Base-by-base conservation (phyloP, 2,329 filamentous ascomycete genomes). In the Apiospora hydei region DNA sequence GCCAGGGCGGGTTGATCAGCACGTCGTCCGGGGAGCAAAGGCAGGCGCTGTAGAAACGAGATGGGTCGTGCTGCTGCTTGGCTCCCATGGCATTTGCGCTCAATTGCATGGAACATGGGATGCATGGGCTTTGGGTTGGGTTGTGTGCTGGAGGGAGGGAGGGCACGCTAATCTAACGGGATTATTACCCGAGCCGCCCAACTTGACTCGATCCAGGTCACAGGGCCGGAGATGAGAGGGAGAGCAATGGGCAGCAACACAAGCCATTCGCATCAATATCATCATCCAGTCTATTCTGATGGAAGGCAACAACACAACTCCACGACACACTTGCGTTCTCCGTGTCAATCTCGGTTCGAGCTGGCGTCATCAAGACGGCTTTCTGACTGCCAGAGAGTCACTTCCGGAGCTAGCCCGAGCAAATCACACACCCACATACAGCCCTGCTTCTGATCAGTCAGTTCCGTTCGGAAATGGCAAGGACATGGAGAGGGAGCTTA, bases 131-230 rank as follows among this genome's bases (percentile, higher is more conserved):
- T 30, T 30, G 1, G 26, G 26, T 30, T 49, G 18, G 18, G 46
- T 18, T 10, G 46, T 49, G 46, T 21, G 18, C 21, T n/a, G 24
- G 24, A 16, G 24, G 10, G 24, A 16, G 24, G 10, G 30, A 61
- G 53, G 30, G 8, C 18, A 24, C 57, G 57, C 57, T 64, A 64
- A 64, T 64, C 34, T 64, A n/a, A n/a, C 57, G 57, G 57, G 34
- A 41, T 41, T n/a, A 64, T 64, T 64, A 64, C 57, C 57, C 57
- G 57, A 64, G 57, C 57, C 57, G 57, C 57, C 18, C 30, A 64
- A 41, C 57, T 64, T 41, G 53, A 61, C 34, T 64, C 30, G 34
- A 13, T 61, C 30, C 57, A 64, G 57, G 57, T 38, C 34, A 34
- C 57, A 64, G 57, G 57, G 57, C 34, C 57, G 57, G 57, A 64